These are phyloP conservation scores for Halophytophthora polymorphica DNA, from an alignment of 352 stramenopile species.

Conservation along the genomic window DNA sequence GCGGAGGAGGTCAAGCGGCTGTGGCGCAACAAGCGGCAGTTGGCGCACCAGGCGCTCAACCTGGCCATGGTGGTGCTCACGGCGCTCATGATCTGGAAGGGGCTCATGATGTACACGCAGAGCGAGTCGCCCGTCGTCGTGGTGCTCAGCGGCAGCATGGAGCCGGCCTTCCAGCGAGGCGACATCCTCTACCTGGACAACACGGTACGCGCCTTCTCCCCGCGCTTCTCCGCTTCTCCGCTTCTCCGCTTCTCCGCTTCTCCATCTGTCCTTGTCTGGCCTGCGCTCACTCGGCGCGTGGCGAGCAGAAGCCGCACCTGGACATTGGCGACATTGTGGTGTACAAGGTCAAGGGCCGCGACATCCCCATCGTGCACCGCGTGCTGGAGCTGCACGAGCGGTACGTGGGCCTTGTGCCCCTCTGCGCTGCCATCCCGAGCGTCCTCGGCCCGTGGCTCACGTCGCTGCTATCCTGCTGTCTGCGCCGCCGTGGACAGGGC, in stretches of 20 bases:
- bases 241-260: too few relatives aligned
- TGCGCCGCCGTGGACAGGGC: constrained; percentile 23
- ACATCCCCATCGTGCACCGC: constrained; percentile 99
- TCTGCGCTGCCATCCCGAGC: neutral
- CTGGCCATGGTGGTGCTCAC: constrained; percentile 98
- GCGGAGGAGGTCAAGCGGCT: constrained; percentile 97
- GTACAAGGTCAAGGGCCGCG: constrained; percentile 97
- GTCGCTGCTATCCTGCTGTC: too few relatives aligned
- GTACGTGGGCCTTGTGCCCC: constrained; percentile 20
- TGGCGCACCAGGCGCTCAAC: constrained; percentile 97
- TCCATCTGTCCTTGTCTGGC: too few relatives aligned
- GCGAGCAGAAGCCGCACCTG: constrained; percentile 57
- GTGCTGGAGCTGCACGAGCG: constrained; percentile 96
- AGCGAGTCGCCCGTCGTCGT: constrained; percentile 98
- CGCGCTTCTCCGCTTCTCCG: too few relatives aligned
- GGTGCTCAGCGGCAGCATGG: constrained; percentile 98
- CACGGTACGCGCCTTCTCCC: constrained; percentile 66
- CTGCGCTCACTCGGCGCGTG: too few relatives aligned
- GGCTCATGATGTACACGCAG: constrained; percentile 96
- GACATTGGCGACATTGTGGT: constrained; percentile 92
- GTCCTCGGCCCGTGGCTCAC: constrained; percentile 1
- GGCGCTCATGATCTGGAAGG: constrained; percentile 99
- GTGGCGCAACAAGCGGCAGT: constrained; percentile 97
- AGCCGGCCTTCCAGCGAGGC: constrained; percentile 98
- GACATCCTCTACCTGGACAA: constrained; percentile 99